Base-by-base conservation (phyloP, 192 early-diverging fungal species). In the Rhizophagus clarus region DNA sequence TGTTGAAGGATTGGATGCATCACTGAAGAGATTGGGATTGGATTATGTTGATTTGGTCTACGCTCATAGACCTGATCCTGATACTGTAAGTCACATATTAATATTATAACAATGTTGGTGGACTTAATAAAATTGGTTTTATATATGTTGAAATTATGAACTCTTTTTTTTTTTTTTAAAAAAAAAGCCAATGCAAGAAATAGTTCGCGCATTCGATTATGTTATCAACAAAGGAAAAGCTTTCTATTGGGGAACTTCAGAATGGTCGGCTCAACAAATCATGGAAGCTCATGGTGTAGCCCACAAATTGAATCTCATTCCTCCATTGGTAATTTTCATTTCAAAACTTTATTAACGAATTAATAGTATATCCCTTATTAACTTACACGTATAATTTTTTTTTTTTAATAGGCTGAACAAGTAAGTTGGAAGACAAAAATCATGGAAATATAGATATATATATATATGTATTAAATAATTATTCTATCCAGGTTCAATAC, bases 221-320 rank as follows among this genome's bases (percentile, higher is more conserved):
- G 87, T 92, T 22, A 94, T 96, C 78, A 91, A 95, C 56, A 88
- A 91, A 77, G 94, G 94, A 45, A 88, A 88, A 87, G 91, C 93
- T 12, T 90, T 95, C 28, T 95, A 96, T 84, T 96, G 94, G 94
- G 93, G 94, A 37, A 94, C 94, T 2, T 88, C 87, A 37, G 95
- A 96, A 84, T 96, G 95, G 95, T 89, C 88, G 45, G 88, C 93
- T 6, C 88, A 93, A 80, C 90, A 94, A 79, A 89, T 96, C 74
- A 86, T 84, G 0, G 93, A 96, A 77, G 95, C 95, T 15, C 87
- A 91, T 67, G 81, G 85, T 63, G 84, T 95, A 12, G 95, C 95
- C 10, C 86, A 91, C 15, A 79, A 85, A 37, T 79, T 96, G 24
- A 86, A 88, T 47, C 84, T 96, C 62, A 92, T 92, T 74, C 89